Conservation (phyloP, 2,329 filamentous ascomycete species). For the Tolypocladium tropicale region DNA sequence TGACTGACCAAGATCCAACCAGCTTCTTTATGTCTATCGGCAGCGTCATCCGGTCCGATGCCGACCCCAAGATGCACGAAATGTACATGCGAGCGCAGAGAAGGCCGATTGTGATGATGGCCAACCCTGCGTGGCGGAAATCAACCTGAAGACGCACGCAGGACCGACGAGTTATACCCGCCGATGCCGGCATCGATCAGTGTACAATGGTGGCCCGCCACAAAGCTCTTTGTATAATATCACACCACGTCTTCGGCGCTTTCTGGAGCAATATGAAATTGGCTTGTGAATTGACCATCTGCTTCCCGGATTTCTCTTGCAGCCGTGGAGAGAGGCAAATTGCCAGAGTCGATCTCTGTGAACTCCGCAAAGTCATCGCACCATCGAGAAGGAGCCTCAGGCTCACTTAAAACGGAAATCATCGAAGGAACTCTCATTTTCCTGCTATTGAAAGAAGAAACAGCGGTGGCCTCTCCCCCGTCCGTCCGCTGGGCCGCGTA, state of each 20-base stretch:
- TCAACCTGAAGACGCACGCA: neutral
- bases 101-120: conserved; percentile 55
- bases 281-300: neutral
- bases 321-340: neutral
- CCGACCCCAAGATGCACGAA: conserved; percentile 63
- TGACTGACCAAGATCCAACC: conserved; percentile 10
- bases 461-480: neutral
- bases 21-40: conserved; percentile 99
- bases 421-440: neutral
- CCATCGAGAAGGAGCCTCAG: neutral
- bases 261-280: neutral
- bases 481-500: neutral
- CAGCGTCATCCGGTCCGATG: conserved; percentile 88
- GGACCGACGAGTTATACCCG: conserved; percentile 3
- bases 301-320: neutral
- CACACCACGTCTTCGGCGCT: neutral
- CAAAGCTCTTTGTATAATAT: neutral
- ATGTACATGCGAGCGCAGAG: conserved; percentile 67
- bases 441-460: neutral
- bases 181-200: neutral
- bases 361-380: no score
- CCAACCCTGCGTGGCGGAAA: conserved; percentile 25
- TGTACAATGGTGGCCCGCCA: conserved; percentile 1
- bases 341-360: neutral
- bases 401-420: neutral